Evolutionary conservation across 352 stramenopile genomes (phyloP), one percentile per base, ranked within the genome.

Genomic region (Phytophthora agathidicida): DNA sequence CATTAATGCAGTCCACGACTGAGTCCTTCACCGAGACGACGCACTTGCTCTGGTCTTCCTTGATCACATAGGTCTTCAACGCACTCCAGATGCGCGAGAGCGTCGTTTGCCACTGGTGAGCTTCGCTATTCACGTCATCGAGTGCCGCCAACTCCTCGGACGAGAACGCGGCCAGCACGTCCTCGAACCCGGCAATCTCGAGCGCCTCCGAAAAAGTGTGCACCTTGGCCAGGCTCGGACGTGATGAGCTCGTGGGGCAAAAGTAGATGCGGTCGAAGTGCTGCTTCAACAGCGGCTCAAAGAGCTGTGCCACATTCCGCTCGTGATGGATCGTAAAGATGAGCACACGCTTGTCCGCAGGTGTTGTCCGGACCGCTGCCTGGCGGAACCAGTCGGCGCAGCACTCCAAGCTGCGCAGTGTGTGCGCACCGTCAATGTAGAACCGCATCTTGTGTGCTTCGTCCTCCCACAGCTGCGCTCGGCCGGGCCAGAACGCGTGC

Each of bases 371-470:
- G 1, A 35, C 43, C 19, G 64, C 24, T 16, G 45, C 37, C 41
- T 87, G 69, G 23, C 45, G 20, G 43, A 76, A 97, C 91, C 91
- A 97, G 23, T 83, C 64, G 28, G 69, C 75, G 28, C 78, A 93
- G 20, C 75, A 87, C 55, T 82, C 73, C 11, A 97, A 71, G 49
- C 86, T 96, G 26, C 72, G 70, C 35, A 87, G 51, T 31, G 91
- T 97, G 72, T 97, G 91, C 6, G 89, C 91, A 19, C 91, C 91
- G 59, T 97, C 91, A 16, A 97, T 82, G 65, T 88, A 92, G 51
- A 89, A 93, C 2, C 62, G 51, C 51, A 73, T 73, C 24, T 66
- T 48, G 52, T 77, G 48, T 5, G 42, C 58, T 35, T 71, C 45
- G 27, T 86, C 71, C 17, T 86, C 56, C 54, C 89, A 71, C 14